phyloP scores from a whole-genome alignment of 2,329 filamentous ascomycete genomes.

The Colletotrichum nymphaeae region DNA sequence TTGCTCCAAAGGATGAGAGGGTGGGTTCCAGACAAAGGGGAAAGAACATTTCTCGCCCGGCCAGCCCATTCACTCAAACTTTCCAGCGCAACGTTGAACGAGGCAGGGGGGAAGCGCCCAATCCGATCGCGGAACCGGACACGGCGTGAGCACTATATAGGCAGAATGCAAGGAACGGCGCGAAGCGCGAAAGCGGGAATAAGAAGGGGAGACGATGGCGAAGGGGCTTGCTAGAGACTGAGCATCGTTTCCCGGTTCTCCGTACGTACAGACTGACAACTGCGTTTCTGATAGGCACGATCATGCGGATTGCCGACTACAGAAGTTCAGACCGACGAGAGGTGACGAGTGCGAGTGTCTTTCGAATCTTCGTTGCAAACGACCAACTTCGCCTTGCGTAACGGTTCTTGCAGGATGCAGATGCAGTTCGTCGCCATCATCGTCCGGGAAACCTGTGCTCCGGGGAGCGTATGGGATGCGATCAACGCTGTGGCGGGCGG shows the following conservation, averaged over 20 bases:
- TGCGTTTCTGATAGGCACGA: slow-evolving; percentile 29
- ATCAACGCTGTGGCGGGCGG: background rate
- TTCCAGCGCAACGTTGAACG: background rate
- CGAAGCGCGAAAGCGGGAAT: background rate
- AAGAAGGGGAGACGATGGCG: too few relatives aligned
- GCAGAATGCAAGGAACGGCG: slow-evolving; percentile 22
- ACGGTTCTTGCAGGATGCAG: background rate
- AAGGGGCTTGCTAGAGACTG: background rate
- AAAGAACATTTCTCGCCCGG: background rate
- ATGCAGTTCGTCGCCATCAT: background rate
- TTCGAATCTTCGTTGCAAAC: background rate
- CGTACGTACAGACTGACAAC: slow-evolving; percentile 1
- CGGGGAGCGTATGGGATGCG: background rate
- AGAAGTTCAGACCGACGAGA: background rate
- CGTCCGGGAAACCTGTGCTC: background rate
- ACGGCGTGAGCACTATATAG: slow-evolving; percentile 2
- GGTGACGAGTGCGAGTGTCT: background rate
- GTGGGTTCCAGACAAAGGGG: background rate
- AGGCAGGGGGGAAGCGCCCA: background rate
- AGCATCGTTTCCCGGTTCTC: background rate
- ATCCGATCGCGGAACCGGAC: slow-evolving; percentile 19
- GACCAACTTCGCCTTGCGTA: slow-evolving; percentile 2
- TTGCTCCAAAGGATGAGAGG: background rate
- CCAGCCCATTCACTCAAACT: background rate
- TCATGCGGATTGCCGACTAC: slow-evolving; percentile 30